Conservation (phyloP, 23 red algal species). For the Gracilaria caudata region DNA sequence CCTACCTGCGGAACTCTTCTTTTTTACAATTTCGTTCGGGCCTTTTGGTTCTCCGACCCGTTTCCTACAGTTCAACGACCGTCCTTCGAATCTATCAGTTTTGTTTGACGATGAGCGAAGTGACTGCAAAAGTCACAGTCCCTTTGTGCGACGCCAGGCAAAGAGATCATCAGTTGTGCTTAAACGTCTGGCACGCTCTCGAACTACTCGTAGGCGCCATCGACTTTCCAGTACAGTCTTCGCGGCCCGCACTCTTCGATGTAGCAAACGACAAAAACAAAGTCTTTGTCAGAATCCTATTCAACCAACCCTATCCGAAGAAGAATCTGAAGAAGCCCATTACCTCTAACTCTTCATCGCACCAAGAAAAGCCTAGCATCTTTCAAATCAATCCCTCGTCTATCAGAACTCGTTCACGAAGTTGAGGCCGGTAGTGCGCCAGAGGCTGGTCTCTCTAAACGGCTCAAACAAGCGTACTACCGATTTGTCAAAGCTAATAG, state of each 20-base stretch:
- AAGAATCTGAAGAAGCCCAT: not conserved
- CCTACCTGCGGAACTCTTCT: not conserved
- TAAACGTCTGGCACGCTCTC: not conserved
- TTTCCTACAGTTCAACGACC: too few relatives aligned
- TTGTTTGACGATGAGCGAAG: not conserved
- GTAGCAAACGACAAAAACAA: not conserved
- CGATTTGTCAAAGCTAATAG: constrained; percentile 34
- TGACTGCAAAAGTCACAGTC: not conserved
- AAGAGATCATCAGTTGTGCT: not conserved
- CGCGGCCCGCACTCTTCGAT: not conserved
- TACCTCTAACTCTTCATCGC: not conserved
- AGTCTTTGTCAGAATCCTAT: not conserved
- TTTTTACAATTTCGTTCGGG: not conserved
- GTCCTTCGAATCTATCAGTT: too few relatives aligned
- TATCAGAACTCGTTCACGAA: constrained; percentile 28
- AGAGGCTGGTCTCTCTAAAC: constrained; percentile 25
- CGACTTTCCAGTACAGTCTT: not conserved
- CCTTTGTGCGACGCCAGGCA: not conserved
- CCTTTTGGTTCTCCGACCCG: not conserved
- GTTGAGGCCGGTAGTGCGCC: constrained; percentile 43
- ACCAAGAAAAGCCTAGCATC: constrained; percentile 12
- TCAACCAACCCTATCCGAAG: constrained; percentile 2
- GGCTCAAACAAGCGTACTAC: constrained; percentile 12
- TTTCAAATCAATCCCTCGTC: constrained; percentile 34
- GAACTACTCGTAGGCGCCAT: not conserved